phyloP scores from a whole-genome alignment of 1,139 yeast genomes.

The Maudiozyma humilis region DNA sequence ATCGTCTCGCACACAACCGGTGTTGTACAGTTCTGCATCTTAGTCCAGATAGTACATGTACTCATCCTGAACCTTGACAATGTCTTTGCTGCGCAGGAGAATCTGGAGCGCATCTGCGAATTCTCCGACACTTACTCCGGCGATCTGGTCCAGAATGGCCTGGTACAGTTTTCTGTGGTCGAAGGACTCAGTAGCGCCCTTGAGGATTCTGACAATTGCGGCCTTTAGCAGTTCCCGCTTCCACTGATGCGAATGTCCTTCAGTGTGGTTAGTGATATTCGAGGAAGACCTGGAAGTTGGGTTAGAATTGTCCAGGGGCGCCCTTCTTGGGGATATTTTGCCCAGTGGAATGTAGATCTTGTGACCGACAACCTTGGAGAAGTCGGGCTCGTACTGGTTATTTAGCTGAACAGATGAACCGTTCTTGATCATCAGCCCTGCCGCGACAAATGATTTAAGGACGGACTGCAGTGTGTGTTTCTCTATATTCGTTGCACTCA shows the following conservation, averaged over 20 bases:
- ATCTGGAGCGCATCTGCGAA: conserved; percentile 24
- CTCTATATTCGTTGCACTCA: conserved; percentile 10
- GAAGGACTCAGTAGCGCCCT: conserved; percentile 8
- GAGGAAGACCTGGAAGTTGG: neutral
- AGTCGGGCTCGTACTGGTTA: conserved; percentile 17
- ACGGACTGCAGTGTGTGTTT: conserved; percentile 10
- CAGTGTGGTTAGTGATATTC: conserved; percentile 11
- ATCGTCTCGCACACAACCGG: too few species aligned
- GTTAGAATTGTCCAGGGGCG: neutral
- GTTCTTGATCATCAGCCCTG: conserved; percentile 12
- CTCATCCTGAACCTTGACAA: conserved; percentile 1
- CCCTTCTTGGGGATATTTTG: neutral
- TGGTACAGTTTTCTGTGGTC: conserved; percentile 12
- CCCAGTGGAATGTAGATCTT: conserved; percentile 8
- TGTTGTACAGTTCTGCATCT: too few species aligned
- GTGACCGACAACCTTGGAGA: conserved; percentile 15
- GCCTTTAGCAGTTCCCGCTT: conserved; percentile 25
- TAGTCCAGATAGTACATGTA: neutral
- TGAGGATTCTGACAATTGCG: conserved; percentile 22
- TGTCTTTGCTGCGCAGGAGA: conserved; percentile 11
- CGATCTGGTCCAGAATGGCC: conserved; percentile 12
- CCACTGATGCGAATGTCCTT: conserved; percentile 25
- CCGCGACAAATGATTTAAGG: conserved; percentile 18
- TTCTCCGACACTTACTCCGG: conserved; percentile 29
- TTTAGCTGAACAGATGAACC: conserved; percentile 13